A percentile compares a stretch with the other conserved stretches of the same genome.
These are phyloP conservation scores for Aspergillus hiratsukae DNA, from an alignment of 2,329 filamentous ascomycete genomes.

Conservation along the genomic window DNA sequence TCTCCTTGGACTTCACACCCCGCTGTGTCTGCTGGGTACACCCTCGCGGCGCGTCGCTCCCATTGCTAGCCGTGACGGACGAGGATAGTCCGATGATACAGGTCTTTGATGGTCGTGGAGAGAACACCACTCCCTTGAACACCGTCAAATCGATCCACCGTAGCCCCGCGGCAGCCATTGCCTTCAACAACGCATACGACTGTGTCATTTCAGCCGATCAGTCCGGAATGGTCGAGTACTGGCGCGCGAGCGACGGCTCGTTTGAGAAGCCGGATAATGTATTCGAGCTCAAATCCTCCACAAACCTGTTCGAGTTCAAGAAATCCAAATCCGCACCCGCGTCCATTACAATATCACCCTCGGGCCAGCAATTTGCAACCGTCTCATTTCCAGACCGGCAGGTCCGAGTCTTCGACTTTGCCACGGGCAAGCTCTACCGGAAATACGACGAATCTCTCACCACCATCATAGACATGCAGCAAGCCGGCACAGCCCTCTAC, in stretches of 20 bases:
- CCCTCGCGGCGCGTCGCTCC: conserved; percentile 77
- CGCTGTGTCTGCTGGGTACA: conserved; percentile 90
- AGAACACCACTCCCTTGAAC: conserved; percentile 70
- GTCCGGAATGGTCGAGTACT: conserved; percentile 94
- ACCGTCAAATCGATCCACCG: conserved; percentile 76
- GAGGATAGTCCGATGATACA: conserved; percentile 67
- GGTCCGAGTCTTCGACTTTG: conserved; percentile 89
- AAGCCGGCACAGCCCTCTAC: conserved; percentile 76
- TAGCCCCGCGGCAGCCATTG: conserved; percentile 75
- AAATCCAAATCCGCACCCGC: conserved; percentile 83
- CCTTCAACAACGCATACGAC: conserved; percentile 82
- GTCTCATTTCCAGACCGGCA: conserved; percentile 92
- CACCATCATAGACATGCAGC: conserved; percentile 90
- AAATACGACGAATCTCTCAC: conserved; percentile 93
- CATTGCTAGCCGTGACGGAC: conserved; percentile 78
- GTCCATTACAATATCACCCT: conserved; percentile 79
- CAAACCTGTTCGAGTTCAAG: conserved; percentile 94
- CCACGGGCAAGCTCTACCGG: conserved; percentile 77
- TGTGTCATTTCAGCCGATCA: conserved; percentile 89
- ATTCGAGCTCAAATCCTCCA: conserved; percentile 89
- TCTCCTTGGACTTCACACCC: conserved; percentile 71
- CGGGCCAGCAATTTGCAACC: conserved; percentile 78
- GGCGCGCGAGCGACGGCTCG: conserved; percentile 66
- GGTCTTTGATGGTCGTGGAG: conserved; percentile 86
- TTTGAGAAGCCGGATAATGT: conserved; percentile 92